Evolutionary conservation across 2,329 filamentous ascomycete genomes (phyloP).

Genomic region (Xylogone sp.): DNA sequence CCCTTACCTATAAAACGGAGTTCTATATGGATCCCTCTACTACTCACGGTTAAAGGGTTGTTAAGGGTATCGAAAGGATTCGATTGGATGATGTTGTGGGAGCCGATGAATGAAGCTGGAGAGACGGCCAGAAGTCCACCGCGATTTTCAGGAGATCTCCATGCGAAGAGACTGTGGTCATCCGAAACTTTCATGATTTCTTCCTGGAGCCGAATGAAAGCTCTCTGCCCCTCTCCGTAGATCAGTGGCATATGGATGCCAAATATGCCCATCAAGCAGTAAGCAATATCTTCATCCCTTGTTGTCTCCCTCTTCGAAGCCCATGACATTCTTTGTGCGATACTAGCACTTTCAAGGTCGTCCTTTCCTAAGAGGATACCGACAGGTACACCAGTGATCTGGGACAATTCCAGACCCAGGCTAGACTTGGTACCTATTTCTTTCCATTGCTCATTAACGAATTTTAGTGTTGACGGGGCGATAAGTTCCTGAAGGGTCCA

Average conservation of each 20-base stretch:
- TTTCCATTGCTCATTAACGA: too few species aligned
- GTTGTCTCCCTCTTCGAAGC: too few species aligned
- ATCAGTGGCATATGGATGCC: too few species aligned
- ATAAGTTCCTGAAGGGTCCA: too few species aligned
- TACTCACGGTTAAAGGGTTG: constrained; percentile 4
- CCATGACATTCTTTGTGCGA: too few species aligned
- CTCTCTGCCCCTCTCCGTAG: constrained; percentile 26
- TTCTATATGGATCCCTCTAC: constrained; percentile 6
- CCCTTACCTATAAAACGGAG: constrained; percentile 1
- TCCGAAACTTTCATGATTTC: constrained; percentile 26
- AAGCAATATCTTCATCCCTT: too few species aligned
- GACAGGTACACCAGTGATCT: too few species aligned
- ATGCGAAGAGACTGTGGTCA: constrained; percentile 33
- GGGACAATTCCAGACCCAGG: too few species aligned
- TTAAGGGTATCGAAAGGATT: background rate
- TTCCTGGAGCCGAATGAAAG: constrained; percentile 25
- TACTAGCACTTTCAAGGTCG: too few species aligned
- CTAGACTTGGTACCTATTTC: too few species aligned
- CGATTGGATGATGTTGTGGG: constrained; percentile 8
- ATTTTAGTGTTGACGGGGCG: too few species aligned
- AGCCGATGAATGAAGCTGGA: constrained; percentile 8
- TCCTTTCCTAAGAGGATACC: too few species aligned
- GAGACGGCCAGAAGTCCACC: constrained; percentile 8
- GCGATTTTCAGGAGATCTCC: constrained; percentile 12
- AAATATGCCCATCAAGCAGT: constrained; percentile 27